Evolutionary conservation across 805 yeast genomes (phyloP).

Genomic region (Saccharomycopsis babjevae): DNA sequence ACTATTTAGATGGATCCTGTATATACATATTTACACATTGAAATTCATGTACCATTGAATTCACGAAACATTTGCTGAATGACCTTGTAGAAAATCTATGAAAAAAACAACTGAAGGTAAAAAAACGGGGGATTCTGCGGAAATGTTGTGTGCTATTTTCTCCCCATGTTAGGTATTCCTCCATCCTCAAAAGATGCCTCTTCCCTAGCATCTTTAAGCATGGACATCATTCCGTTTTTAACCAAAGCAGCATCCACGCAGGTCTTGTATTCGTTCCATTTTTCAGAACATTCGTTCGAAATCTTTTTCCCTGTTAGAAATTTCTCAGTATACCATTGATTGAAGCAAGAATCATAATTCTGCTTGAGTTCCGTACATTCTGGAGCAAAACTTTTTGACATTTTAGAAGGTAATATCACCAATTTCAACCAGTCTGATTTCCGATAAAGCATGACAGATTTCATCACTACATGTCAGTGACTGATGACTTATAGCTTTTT

Average conservation of each 20-base stretch:
- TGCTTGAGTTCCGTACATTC: conserved; percentile 85
- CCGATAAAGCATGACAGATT: no score
- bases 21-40: not conserved
- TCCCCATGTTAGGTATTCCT: conserved; percentile 30
- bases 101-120: no score
- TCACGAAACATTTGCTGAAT: not conserved
- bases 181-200: conserved; percentile 82
- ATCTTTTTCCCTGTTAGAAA: not conserved
- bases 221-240: conserved; percentile 67
- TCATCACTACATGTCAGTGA: no score
- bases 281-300: conserved; percentile 81
- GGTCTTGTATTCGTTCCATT: conserved; percentile 78
- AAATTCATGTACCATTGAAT: not conserved
- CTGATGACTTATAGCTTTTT: not conserved
- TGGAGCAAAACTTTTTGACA: conserved; percentile 90
- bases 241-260: conserved; percentile 52
- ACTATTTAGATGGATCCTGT: not conserved
- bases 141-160: not conserved
- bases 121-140: no score
- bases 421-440: no score
- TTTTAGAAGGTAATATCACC: conserved; percentile 16
- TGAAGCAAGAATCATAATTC: conserved; percentile 86
- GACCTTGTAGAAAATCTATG: no score
- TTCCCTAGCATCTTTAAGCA: conserved; percentile 78
- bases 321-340: conserved; percentile 80